These are phyloP conservation scores for Cercophora sp. DNA, from an alignment of 495 filamentous ascomycete genomes.

Conservation along the genomic window DNA sequence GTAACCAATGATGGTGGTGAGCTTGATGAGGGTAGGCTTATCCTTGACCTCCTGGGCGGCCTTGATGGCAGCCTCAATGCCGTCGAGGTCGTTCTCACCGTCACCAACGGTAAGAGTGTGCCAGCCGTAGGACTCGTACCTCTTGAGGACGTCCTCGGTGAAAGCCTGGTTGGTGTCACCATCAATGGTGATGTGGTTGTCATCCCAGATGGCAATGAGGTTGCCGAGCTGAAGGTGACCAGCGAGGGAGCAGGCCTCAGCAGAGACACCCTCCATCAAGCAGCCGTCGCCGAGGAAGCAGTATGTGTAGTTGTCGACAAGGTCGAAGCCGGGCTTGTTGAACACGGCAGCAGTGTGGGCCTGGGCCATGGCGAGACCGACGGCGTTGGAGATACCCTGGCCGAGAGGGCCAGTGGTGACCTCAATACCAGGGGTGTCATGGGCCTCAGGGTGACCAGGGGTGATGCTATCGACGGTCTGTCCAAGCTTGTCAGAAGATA, in stretches of 20 bases:
- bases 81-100: slow-evolving; percentile 84
- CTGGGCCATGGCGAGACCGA: slow-evolving; percentile 95
- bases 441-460: slow-evolving; percentile 93
- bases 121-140: slow-evolving; percentile 98
- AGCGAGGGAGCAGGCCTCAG: slow-evolving; percentile 86
- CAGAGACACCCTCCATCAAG: slow-evolving; percentile 95
- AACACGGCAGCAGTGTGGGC: slow-evolving; percentile 82
- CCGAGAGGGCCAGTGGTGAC: slow-evolving; percentile 97
- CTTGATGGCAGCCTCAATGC: slow-evolving; percentile 84
- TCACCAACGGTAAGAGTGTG: slow-evolving; percentile 82
- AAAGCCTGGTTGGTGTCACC: slow-evolving; percentile 93
- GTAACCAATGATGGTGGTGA: slow-evolving; percentile 97
- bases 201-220: slow-evolving; percentile 93
- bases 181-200: slow-evolving; percentile 93
- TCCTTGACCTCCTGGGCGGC: slow-evolving; percentile 81
- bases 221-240: slow-evolving; percentile 97
- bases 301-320: slow-evolving; percentile 97
- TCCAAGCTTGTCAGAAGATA: slow-evolving; percentile 16
- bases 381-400: slow-evolving; percentile 91
- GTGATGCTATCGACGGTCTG: slow-evolving; percentile 87
- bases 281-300: slow-evolving; percentile 96
- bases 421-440: slow-evolving; percentile 94
- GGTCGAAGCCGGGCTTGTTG: slow-evolving; percentile 93
- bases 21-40: slow-evolving; percentile 96
- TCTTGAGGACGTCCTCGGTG: slow-evolving; percentile 93